Base-by-base conservation (phyloP, 2,329 filamentous ascomycete genomes). In the Trichoderma lentiforme region DNA sequence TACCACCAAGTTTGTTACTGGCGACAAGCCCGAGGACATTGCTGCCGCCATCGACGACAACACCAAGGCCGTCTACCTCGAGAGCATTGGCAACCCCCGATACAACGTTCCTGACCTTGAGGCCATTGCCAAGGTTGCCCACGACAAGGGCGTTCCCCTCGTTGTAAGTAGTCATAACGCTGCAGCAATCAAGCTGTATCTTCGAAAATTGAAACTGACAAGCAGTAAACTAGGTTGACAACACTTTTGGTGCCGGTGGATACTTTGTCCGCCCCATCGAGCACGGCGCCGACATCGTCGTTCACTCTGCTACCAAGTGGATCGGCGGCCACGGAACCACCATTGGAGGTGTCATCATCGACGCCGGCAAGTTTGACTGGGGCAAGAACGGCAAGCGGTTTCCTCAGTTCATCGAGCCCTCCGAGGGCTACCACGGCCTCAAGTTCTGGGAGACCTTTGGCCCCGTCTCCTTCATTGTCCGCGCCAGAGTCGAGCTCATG, bases 401-500 rank as follows among this genome's bases (percentile, higher is more conserved):
- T 87, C 95, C 95, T 1, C 93, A 98, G 81, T 94, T 99, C 85
- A 89, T 93, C 76, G 93, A 98, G 83, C 95, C 92, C 0, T 91
- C 92, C 0, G 92, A 93, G 71, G 94, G 95, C 70, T 97, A 97
- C 85, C 95, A 97, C 83, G 95, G 95, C 39, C 88, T 97, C 75
- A 95, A 94, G 81, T 98, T 98, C 87, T 97, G 91, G 88, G 94
- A 98, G 77, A 95, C 94, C 0, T 97, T 98, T 76, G 95, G 95
- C 43, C 81, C 90, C 70, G 88, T 94, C 76, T 89, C 93, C 32
- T 98, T 94, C 82, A 92, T 93, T 77, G 92, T 97, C 79, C 91
- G 94, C 67, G 90, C 93, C 34, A 91, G 95, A 63, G 94, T 98
- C 51, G 96, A 98, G 86, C 91, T 96, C 76, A 88, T 97, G 73